These are phyloP conservation scores for Acacia concinna DNA, from an alignment of 331 rosid genomes.

Conservation along the genomic window DNA sequence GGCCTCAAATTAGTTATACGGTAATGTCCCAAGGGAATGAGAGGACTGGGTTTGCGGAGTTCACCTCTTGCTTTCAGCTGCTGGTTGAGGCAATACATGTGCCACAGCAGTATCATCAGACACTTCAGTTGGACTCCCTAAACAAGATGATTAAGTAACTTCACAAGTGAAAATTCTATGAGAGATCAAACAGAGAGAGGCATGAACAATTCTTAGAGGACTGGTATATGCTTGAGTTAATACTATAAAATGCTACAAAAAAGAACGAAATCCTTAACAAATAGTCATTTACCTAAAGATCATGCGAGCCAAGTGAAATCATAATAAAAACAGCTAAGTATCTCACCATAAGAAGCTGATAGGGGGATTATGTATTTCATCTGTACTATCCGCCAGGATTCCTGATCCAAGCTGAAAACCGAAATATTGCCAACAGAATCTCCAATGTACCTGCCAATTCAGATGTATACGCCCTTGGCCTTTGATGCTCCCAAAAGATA, in stretches of 20 bases:
- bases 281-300: background rate
- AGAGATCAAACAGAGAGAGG: background rate
- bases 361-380: conserved; percentile 72
- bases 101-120: conserved; percentile 44
- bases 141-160: conserved; percentile 31
- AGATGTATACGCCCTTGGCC: conserved; percentile 20
- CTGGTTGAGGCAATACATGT: conserved; percentile 74
- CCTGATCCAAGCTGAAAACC: conserved; percentile 67
- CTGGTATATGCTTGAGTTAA: background rate
- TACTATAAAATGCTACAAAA: background rate
- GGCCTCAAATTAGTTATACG: background rate
- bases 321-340: background rate
- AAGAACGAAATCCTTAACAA: background rate
- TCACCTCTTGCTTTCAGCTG: conserved; percentile 82
- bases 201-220: background rate
- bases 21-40: background rate
- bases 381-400: conserved; percentile 47
- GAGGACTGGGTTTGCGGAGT: conserved; percentile 19
- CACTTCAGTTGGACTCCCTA: conserved; percentile 61
- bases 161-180: background rate
- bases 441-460: conserved; percentile 70
- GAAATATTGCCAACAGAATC: conserved; percentile 68
- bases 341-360: conserved; percentile 72
- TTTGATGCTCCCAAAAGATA: background rate
- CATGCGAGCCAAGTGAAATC: conserved; percentile 11